These are phyloP conservation scores for Rhododendron kiyosumense DNA, from an alignment of 148 eudicot genomes.

Conservation along the genomic window DNA sequence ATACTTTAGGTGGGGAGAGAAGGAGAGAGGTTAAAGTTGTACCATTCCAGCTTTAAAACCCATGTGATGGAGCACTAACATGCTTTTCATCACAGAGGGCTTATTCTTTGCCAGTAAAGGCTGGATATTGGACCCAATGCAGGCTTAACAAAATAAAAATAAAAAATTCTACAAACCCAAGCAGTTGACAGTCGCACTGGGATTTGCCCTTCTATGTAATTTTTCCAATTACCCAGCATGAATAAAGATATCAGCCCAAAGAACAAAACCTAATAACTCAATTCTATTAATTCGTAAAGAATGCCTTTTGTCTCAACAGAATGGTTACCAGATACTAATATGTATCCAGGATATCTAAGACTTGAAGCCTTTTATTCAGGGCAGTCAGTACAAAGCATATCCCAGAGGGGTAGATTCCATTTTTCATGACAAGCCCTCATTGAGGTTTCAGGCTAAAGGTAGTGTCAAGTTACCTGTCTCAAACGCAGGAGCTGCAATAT, in stretches of 20 bases:
- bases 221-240: not conserved
- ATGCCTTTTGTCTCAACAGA: not conserved
- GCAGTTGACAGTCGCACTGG: not conserved
- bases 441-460: not conserved
- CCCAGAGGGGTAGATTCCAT: not conserved
- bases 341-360: not conserved
- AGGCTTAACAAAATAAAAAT: not conserved
- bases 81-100: not conserved
- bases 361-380: not conserved
- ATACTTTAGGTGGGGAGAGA: too few species aligned
- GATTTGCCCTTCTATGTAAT: not conserved
- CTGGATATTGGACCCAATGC: not conserved
- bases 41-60: not conserved
- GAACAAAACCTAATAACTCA: not conserved
- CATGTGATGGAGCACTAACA: not conserved
- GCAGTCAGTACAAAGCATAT: not conserved
- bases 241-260: not conserved
- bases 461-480: slow-evolving; percentile 52
- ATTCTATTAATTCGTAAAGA: not conserved
- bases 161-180: not conserved
- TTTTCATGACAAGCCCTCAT: not conserved
- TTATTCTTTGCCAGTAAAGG: not conserved
- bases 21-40: too few species aligned
- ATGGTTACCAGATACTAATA: not conserved
- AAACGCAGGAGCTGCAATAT: slow-evolving; percentile 77